A percentile compares a stretch with the other conserved stretches of the same genome.
phyloP scores from a whole-genome alignment of 2,329 filamentous ascomycete genomes.

The Cryphonectria radicalis region DNA sequence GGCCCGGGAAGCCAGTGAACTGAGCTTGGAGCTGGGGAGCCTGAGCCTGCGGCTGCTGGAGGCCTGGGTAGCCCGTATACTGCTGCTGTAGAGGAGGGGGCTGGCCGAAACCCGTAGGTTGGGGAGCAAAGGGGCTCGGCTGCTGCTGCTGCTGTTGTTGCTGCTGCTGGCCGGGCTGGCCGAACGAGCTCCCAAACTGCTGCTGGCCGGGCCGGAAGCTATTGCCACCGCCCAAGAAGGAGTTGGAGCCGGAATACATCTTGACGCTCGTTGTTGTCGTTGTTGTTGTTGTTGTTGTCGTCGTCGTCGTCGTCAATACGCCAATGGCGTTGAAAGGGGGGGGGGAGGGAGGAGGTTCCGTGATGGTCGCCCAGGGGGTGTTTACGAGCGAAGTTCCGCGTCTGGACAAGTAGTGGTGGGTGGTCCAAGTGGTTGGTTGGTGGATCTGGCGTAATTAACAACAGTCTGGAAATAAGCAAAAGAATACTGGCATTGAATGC shows the following conservation, averaged over 20 bases:
- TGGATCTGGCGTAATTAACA: conserved; percentile 24
- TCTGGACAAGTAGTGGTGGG: conserved; percentile 2
- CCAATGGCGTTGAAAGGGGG: background rate
- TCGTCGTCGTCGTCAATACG: conserved; percentile 9
- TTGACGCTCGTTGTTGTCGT: conserved; percentile 26
- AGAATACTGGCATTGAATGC: conserved; percentile 17
- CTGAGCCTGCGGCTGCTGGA: conserved; percentile 61
- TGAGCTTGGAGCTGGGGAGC: conserved; percentile 67
- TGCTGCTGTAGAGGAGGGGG: conserved; percentile 57
- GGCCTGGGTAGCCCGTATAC: conserved; percentile 62
- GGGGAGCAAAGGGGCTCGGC: conserved; percentile 59
- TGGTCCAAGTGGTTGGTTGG: conserved; percentile 15
- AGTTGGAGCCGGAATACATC: conserved; percentile 93
- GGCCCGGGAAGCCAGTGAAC: conserved; percentile 66
- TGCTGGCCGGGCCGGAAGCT: conserved; percentile 70
- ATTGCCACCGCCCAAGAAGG: conserved; percentile 79
- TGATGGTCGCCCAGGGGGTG: conserved; percentile 9
- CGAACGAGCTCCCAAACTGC: conserved; percentile 60
- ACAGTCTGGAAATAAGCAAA: conserved; percentile 16
- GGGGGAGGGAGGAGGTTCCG: background rate
- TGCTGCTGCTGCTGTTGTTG: conserved; percentile 52
- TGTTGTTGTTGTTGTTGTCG: background rate
- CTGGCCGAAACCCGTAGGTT: conserved; percentile 65
- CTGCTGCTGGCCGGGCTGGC: conserved; percentile 33
- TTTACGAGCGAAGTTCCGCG: conserved; percentile 9